phyloP scores from a whole-genome alignment of 2,329 filamentous ascomycete species.

The Sarocladium oryzae region DNA sequence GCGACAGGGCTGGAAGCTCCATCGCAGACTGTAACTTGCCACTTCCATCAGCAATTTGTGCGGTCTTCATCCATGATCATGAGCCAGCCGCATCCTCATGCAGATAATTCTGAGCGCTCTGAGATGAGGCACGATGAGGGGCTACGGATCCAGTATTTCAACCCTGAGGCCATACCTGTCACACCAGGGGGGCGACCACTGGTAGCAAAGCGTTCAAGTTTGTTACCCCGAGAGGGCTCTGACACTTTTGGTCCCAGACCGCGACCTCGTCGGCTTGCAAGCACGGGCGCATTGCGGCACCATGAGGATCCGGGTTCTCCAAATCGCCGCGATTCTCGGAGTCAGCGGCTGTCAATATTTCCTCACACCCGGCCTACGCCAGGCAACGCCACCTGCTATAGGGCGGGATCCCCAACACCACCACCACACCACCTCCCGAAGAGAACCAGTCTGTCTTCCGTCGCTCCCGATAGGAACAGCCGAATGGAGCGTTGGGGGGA shows the following conservation, averaged over 20 bases:
- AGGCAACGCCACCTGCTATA: too few species aligned
- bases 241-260: not conserved
- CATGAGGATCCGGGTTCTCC: not conserved
- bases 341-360: not conserved
- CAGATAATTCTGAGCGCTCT: conserved; percentile 22
- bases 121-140: conserved; percentile 18
- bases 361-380: not conserved
- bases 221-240: not conserved
- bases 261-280: not conserved
- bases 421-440: conserved; percentile 8
- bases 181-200: not conserved
- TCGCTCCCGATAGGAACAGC: conserved; percentile 1
- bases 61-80: conserved; percentile 48
- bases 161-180: not conserved
- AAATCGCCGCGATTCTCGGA: not conserved
- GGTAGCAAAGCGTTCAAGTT: not conserved
- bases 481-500: conserved; percentile 11
- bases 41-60: too few species aligned
- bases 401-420: too few species aligned
- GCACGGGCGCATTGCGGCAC: not conserved
- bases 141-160: not conserved
- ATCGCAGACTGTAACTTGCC: conserved; percentile 38
- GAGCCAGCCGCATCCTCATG: conserved; percentile 43
- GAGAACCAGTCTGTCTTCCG: conserved; percentile 16
- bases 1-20: conserved; percentile 14